Evolutionary conservation across 768 basidiomycete species (phyloP), one percentile per base, ranked within the genome.

Genomic region (Lactarius tabidus): DNA sequence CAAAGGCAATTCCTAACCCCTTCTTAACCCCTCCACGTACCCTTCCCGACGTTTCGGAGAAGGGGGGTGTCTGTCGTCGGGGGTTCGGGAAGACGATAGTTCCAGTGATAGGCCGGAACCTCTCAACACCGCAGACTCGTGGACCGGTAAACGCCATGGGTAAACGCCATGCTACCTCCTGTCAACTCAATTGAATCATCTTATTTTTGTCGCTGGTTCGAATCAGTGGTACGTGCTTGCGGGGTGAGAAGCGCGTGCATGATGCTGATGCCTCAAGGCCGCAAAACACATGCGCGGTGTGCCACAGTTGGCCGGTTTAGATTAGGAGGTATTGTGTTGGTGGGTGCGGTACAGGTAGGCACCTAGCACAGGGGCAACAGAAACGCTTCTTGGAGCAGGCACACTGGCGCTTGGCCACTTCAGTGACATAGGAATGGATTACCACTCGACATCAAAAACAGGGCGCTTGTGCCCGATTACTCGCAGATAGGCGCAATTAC

Each of bases 271-370:
- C 38, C 28, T 51, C 48, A 51, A 51, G 48, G 23, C 23, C 23
- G 48, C 54, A 57, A n/a, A 59, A 26, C 33, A 55, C 63, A 45
- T 43, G 35, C 38, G 36, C 38, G 36, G 9, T 3, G 29, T 6
- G 58, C 31, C 33, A n/a, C n/a, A 28, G 26, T 33, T 64, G 54
- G 38, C 63, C 55, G 36, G 59, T 45, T 45, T 39, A 17, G 63
- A 52, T 58, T 48, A 23, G 53, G 39, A 35, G 60, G 45, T 48
- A 12, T 23, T n/a, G 43, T 48, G n/a, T 23, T 26, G 9, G 48
- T 51, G 48, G 48, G 48, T 51, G 23, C 48, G 28, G 26, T 51
- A 51, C 26, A 48, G 45, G 45, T 6, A 23, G 12, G 45, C n/a
- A 0, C 48, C 48, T 7, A 51, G 26, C 48, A 23, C 39, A 45